Evolutionary conservation across 1,139 yeast genomes (phyloP).

Genomic region (Pneumocystis oryctolagi): DNA sequence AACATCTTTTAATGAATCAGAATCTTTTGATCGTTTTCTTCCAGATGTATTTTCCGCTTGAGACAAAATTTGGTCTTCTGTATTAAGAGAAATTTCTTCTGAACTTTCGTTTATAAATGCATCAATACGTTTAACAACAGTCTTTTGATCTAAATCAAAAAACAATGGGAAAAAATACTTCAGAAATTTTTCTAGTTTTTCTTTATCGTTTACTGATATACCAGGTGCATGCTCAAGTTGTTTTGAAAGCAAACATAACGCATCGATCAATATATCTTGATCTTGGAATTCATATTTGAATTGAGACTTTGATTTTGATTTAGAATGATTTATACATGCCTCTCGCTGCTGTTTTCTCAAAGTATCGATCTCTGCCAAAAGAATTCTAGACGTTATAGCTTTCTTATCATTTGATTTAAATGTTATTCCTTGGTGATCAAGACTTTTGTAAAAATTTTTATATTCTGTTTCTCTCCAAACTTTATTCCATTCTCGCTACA

Average conservation of each 20-base stretch:
- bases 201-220: slow-evolving; percentile 71
- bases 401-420: slow-evolving; percentile 95
- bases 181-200: slow-evolving; percentile 57
- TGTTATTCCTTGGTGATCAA: slow-evolving; percentile 89
- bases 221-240: slow-evolving; percentile 52
- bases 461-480: slow-evolving; percentile 98
- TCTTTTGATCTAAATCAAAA: slow-evolving; percentile 35
- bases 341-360: slow-evolving; percentile 77
- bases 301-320: slow-evolving; percentile 68
- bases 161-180: slow-evolving; percentile 54
- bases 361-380: slow-evolving; percentile 81
- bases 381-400: slow-evolving; percentile 71
- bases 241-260: slow-evolving; percentile 51
- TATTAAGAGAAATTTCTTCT: slow-evolving; percentile 16
- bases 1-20: slow-evolving; percentile 46
- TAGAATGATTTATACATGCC: slow-evolving; percentile 68
- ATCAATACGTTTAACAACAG: background rate
- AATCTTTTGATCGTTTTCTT: background rate
- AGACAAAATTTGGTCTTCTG: slow-evolving; percentile 11
- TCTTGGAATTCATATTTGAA: slow-evolving; percentile 55
- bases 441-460: slow-evolving; percentile 78
- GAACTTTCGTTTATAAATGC: slow-evolving; percentile 16
- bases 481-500: slow-evolving; percentile 82
- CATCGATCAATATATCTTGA: slow-evolving; percentile 54
- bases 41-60: background rate